Evolutionary conservation across 306 rosid genomes (phyloP), one percentile per base, ranked within the genome.

Genomic region (Pueraria montana): DNA sequence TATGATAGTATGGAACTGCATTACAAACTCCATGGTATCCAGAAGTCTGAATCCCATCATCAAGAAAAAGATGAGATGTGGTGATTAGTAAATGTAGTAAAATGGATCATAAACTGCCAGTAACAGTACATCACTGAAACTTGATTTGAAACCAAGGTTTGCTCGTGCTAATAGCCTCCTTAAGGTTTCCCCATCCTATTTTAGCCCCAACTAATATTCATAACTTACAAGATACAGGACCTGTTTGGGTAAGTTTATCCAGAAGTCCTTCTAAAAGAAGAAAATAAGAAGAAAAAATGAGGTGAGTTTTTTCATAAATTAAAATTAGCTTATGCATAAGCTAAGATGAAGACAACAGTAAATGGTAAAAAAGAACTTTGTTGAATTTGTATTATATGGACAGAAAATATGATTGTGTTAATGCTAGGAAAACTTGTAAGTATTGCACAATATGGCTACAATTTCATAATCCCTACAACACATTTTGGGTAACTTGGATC

Each of bases 71-170:
- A 34, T 23, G 6, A 65, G 64, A 49, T 49, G 70, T 42, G 36
- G 42, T 66, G 34, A 43, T 14, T 17, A 75, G 34, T 4, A 36
- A 13, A 56, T 53, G 55, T 10, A 17, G n/a, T 17, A 6, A 2
- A 21, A 43, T 40, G 18, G 59, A 70, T 61, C 46, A 68, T 18
- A 53, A 72, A 75, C 45, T 18, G 32, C 43, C 49, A 12, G 52
- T 72, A 40, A 58, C 21, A 66, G 26, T 68, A 61, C 68, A 68
- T 14, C 58, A 61, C 45, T 49, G 27, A 46, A 46, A 36, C 70
- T 72, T 24, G 30, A 72, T 38, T 62, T 78, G 26, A 77, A 77
- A 48, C 65, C 64, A 49, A 49, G 42, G 10, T 17, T 77, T 59
- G 75, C 48, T 53, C 13, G 26, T 30, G 71, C 50, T 9, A 67